These are phyloP conservation scores for Beauveria scarabaeidicola DNA, from an alignment of 2,329 filamentous ascomycete species.

Conservation along the genomic window DNA sequence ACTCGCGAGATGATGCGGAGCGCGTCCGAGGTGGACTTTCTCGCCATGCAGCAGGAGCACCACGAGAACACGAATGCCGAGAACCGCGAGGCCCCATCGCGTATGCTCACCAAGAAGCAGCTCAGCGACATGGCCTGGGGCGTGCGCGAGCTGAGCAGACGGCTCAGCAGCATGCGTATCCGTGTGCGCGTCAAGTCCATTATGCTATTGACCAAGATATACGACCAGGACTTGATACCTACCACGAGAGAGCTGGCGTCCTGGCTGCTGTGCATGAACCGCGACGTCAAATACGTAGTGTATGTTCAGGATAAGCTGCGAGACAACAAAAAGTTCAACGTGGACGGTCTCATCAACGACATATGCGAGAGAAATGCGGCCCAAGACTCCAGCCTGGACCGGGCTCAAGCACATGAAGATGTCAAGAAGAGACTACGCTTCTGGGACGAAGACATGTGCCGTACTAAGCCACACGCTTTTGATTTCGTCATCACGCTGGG, in stretches of 20 bases:
- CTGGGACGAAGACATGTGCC: conserved; percentile 77
- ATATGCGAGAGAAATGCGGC: conserved; percentile 36
- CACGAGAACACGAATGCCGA: conserved; percentile 14
- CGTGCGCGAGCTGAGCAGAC: conserved; percentile 81
- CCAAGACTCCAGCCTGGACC: conserved; percentile 22
- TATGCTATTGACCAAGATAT: conserved; percentile 85
- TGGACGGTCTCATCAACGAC: conserved; percentile 56
- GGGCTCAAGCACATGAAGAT: conserved; percentile 27
- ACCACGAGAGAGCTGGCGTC: conserved; percentile 68
- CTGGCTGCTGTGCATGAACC: conserved; percentile 71
- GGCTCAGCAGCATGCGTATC: conserved; percentile 73
- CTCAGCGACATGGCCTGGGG: conserved; percentile 96
- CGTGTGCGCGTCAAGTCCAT: conserved; percentile 74
- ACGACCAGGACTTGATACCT: conserved; percentile 70
- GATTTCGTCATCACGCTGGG: conserved; percentile 90
- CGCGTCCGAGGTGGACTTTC: conserved; percentile 32
- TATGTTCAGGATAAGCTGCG: conserved; percentile 74
- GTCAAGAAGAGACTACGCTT: conserved; percentile 56
- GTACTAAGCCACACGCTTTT: conserved; percentile 71
- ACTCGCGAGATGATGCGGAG: conserved; percentile 37
- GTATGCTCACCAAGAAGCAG: conserved; percentile 91
- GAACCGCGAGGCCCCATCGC: conserved; percentile 29
- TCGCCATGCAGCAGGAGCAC: conserved; percentile 10
- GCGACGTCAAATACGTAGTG: conserved; percentile 62
- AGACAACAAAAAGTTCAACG: conserved; percentile 65